These are phyloP conservation scores for Thraustochytrium sp. DNA, from an alignment of 352 stramenopile genomes.

Conservation along the genomic window DNA sequence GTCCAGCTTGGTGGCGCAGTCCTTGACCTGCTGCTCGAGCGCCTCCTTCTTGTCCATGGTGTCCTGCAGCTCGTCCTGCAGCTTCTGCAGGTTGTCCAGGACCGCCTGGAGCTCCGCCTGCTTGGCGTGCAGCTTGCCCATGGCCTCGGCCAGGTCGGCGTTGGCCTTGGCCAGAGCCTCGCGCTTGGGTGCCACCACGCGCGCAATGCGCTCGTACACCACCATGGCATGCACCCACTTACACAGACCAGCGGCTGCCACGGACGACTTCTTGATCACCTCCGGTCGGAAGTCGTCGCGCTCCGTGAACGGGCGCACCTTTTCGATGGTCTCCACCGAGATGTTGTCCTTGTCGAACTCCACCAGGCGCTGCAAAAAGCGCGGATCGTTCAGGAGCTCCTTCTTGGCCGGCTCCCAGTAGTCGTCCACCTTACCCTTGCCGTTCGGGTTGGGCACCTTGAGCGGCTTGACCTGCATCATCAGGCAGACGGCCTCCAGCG, in stretches of 20 bases:
- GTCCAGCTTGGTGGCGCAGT: conserved; percentile 82
- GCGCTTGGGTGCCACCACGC: conserved; percentile 84
- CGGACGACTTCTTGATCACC: conserved; percentile 85
- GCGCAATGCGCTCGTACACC: conserved; percentile 85
- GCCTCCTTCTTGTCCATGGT: conserved; percentile 83
- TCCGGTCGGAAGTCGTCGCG: conserved; percentile 85
- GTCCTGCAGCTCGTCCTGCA: conserved; percentile 75
- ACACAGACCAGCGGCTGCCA: conserved; percentile 85
- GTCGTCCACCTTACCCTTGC: conserved; percentile 81
- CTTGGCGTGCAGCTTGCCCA: conserved; percentile 75
- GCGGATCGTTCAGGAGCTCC: conserved; percentile 77
- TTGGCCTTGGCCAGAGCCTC: conserved; percentile 81
- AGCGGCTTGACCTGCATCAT: conserved; percentile 85
- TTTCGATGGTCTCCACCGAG: conserved; percentile 69
- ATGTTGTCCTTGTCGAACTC: conserved; percentile 95
- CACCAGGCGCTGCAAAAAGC: conserved; percentile 83
- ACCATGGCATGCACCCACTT: conserved; percentile 93
- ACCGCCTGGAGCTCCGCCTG: conserved; percentile 80
- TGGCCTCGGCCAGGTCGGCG: conserved; percentile 69
- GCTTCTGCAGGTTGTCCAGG: conserved; percentile 77
- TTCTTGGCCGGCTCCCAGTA: conserved; percentile 90
- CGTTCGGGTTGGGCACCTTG: conserved; percentile 82
- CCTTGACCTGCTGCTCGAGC: conserved; percentile 71
- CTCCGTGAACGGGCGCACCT: conserved; percentile 69
- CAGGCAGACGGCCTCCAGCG: conserved; percentile 89